A percentile compares a stretch with the other conserved stretches of the same genome.
Conservation (phyloP, 768 basidiomycete species). For the Leccinum fibrillosum region DNA sequence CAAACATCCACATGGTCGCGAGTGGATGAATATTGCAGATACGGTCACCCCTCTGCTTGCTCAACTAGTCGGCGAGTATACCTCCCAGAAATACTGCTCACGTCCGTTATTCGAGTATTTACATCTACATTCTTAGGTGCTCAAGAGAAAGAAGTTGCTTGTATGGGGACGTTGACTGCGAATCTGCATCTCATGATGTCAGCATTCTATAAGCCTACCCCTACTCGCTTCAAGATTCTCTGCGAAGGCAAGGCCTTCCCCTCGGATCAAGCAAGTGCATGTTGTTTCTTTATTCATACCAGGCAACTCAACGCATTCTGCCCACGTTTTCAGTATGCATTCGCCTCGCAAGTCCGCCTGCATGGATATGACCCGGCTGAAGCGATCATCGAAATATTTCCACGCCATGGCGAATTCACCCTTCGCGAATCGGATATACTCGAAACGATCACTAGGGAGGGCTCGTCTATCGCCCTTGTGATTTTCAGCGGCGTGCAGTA, state of each 20-base stretch:
- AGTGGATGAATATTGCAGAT: conserved; percentile 80
- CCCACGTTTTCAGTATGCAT: conserved; percentile 71
- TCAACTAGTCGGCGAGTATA: conserved; percentile 70
- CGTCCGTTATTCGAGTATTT: conserved; percentile 10
- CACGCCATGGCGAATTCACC: conserved; percentile 79
- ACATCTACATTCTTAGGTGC: conserved; percentile 57
- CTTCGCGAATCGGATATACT: conserved; percentile 91
- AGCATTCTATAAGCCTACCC: conserved; percentile 89
- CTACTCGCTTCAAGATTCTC: conserved; percentile 85
- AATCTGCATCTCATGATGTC: conserved; percentile 96
- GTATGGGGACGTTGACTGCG: conserved; percentile 91
- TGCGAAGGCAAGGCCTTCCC: conserved; percentile 95
- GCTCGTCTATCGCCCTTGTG: conserved; percentile 79
- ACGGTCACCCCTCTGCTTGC: conserved; percentile 72
- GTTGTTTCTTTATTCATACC: conserved; percentile 5
- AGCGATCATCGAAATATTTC: conserved; percentile 74
- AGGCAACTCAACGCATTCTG: conserved; percentile 11
- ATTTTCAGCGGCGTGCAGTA: conserved; percentile 94
- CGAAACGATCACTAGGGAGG: conserved; percentile 65
- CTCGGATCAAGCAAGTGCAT: conserved; percentile 78
- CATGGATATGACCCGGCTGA: conserved; percentile 75
- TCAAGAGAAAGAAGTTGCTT: conserved; percentile 84
- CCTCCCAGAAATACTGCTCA: conserved; percentile 4
- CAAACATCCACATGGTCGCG: conserved; percentile 76
- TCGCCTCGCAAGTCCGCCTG: conserved; percentile 82